Evolutionary conservation across 768 basidiomycete species (phyloP), one percentile per base, ranked within the genome.

Genomic region (Leccinum barrowsii): DNA sequence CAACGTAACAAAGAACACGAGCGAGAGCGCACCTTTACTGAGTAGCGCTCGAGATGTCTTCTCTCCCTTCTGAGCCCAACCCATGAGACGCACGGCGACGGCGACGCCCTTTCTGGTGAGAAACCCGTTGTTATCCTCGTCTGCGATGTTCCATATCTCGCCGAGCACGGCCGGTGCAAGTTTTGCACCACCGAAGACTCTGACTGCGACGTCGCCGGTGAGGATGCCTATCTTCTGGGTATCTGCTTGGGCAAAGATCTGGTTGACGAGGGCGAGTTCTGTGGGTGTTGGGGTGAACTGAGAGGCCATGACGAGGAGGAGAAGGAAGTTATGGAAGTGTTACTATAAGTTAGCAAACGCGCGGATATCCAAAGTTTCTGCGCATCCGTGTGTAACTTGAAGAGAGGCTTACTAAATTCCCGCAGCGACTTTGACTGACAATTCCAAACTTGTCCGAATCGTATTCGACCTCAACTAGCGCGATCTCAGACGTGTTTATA

Each of bases 41-140:
- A 89, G 75, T 54, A 90, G 74, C 49, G 85, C 83, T 30, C 80
- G 77, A 2, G 82, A 78, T 37, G 90, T 71, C 60, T 80, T 80
- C 69, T 90, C 89, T 62, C 87, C 94, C 65, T 87, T 87, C 78
- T 98, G 97, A 3, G 94, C 90, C 80, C 90, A 91, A 4, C 90
- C 94, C 60, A 99, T 93, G 52, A 98, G 80, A 57, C 97, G 82
- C n/a, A 96, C 79, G 26, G 92, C 94, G 59, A 90, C 79, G 17
- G 92, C 86, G 65, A 94, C 91, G 47, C 91, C 90, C 69, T 92
- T 94, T 63, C 83, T 85, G 11, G 93, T 87, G 55, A 99, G 82
- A 76, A 87, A 94, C 2, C 97, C 97, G 60, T 91, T 91, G 78
- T 98, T 95, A 32, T 94, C 87, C 56, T 90, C 86, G 77, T 99